Conservation (phyloP, 1,284 basidiomycete genomes). For the Apiotrichum gamsii region DNA sequence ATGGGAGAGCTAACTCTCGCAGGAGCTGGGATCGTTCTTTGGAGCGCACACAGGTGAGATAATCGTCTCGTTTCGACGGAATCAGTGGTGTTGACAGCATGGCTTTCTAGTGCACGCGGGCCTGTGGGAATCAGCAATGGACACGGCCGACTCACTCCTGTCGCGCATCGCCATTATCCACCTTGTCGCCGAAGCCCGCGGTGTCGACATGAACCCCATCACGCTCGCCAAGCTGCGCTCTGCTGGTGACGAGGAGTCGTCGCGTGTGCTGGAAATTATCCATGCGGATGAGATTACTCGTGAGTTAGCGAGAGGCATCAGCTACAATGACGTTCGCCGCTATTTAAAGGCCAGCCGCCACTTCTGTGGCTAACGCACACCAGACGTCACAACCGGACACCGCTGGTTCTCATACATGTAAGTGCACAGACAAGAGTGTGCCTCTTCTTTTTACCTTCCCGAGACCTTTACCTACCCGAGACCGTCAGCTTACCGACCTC, state of each 20-base stretch:
- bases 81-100: not conserved
- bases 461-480: no score
- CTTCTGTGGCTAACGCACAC: no score
- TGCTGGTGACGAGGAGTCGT: constrained; percentile 64
- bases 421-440: no score
- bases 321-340: no score
- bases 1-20: no score
- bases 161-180: constrained; percentile 80
- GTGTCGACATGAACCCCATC: constrained; percentile 76
- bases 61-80: no score
- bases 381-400: constrained; percentile 71
- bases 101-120: constrained; percentile 59
- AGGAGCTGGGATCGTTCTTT: constrained; percentile 65
- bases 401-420: constrained; percentile 72
- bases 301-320: no score
- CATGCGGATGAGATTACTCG: constrained; percentile 72
- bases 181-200: constrained; percentile 80
- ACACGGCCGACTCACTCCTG: constrained; percentile 65
- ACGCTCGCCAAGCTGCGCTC: constrained; percentile 72
- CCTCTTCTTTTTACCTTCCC: no score
- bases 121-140: constrained; percentile 73
- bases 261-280: constrained; percentile 65
- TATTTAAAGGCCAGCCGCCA: no score
- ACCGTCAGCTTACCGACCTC: no score
- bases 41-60: constrained; percentile 51